phyloP scores from a whole-genome alignment of 1,284 basidiomycete species.

The Chiua sp. region DNA sequence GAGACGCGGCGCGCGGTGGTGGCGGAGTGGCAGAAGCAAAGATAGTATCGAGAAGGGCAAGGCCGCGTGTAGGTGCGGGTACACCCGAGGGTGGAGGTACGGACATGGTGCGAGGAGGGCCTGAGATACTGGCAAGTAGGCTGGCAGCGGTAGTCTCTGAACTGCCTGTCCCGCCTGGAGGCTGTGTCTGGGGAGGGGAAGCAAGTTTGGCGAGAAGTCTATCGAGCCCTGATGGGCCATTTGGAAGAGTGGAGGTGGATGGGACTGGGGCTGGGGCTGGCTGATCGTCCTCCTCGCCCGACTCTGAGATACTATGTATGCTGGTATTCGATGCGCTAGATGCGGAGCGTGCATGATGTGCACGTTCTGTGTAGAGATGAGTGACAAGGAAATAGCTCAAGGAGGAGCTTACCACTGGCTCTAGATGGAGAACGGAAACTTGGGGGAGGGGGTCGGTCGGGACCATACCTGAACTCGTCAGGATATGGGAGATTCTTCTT shows the following conservation, averaged over 20 bases:
- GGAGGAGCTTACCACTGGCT: conserved; percentile 32
- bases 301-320: conserved; percentile 41
- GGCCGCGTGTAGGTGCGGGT: conserved; percentile 40
- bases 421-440: conserved; percentile 38
- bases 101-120: conserved; percentile 35
- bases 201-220: conserved; percentile 63
- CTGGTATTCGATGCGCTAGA: conserved; percentile 40
- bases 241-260: conserved; percentile 18
- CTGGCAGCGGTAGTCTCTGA: conserved; percentile 36
- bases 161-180: conserved; percentile 17
- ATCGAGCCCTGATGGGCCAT: conserved; percentile 57
- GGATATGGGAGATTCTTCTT: conserved; percentile 69
- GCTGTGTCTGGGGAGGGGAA: conserved; percentile 22
- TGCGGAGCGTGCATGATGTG: conserved; percentile 31
- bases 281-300: conserved; percentile 31
- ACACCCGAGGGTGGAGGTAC: conserved; percentile 34
- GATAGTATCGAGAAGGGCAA: conserved; percentile 54
- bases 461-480: conserved; percentile 69
- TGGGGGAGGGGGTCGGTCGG: conserved; percentile 60
- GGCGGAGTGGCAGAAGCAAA: conserved; percentile 53
- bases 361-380: conserved; percentile 29
- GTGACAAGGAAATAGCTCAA: neutral
- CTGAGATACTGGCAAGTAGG: conserved; percentile 30
- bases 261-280: no score
- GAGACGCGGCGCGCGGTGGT: conserved; percentile 26